phyloP scores from a whole-genome alignment of 495 filamentous ascomycete species.

The Hamigera avellanea region DNA sequence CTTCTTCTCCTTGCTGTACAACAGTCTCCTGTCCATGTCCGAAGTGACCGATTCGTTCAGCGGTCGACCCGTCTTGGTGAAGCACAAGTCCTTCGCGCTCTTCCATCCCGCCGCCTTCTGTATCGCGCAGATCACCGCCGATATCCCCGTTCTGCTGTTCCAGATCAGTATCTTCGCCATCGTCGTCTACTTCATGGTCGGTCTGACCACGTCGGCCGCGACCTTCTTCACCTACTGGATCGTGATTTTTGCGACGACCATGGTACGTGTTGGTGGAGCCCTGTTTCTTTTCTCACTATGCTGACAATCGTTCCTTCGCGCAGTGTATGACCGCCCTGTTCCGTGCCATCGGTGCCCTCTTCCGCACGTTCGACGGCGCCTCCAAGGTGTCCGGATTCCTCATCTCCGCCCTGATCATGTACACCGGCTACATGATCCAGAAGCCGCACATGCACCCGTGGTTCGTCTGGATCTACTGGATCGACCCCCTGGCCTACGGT shows the following conservation, averaged over 20 bases:
- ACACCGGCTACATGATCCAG: conserved; percentile 62
- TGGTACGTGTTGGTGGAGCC: conserved; percentile 12
- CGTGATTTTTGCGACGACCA: conserved; percentile 28
- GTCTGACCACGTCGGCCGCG: conserved; percentile 31
- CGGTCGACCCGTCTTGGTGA: conserved; percentile 58
- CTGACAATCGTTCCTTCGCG: conserved; percentile 8
- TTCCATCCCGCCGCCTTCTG: conserved; percentile 64
- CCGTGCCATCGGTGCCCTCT: conserved; percentile 36
- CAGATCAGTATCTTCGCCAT: conserved; percentile 55
- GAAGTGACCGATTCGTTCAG: conserved; percentile 62
- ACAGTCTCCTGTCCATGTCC: conserved; percentile 57
- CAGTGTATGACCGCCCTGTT: conserved; percentile 41
- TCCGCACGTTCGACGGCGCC: conserved; percentile 39
- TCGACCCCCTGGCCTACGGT: conserved; percentile 63
- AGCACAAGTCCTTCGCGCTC: conserved; percentile 66
- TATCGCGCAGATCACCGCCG: conserved; percentile 57
- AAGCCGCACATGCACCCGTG: conserved; percentile 59
- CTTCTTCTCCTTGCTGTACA: conserved; percentile 70
- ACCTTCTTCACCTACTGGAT: conserved; percentile 43
- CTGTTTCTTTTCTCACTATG: neutral
- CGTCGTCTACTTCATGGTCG: conserved; percentile 66
- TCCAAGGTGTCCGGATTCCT: conserved; percentile 41
- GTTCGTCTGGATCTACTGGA: conserved; percentile 64
- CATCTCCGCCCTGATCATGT: conserved; percentile 42
- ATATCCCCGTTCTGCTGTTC: conserved; percentile 54